Evolutionary conservation across 2,329 filamentous ascomycete species (phyloP), one percentile per base, ranked within the genome.

Genomic region (Sclerotinia trifoliorum): DNA sequence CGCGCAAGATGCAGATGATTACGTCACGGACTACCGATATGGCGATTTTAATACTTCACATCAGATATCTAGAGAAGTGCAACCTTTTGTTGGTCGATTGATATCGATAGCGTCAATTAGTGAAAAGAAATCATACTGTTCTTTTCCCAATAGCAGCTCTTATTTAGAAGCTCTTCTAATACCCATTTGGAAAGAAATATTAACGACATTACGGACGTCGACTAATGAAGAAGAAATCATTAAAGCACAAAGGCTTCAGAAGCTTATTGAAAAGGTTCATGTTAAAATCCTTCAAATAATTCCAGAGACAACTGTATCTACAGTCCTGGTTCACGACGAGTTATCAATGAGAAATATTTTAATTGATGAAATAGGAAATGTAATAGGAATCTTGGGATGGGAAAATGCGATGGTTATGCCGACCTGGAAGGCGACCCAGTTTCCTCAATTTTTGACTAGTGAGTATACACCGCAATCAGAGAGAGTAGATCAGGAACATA

Each of bases 301-400:
- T 24, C 44, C 58, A 3, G 44, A 49, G 49, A 24, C 26, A 49
- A 61, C 19, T 2, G 24, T 49, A 17, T 61, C 58, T 1, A 49
- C 58, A 10, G 26, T 48, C 19, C 58, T 61, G 24, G 7, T 48
- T 3, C 58, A 48, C 15, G 42, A 61, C 42, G 58, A 61, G 6
- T 35, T 48, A n/a, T 61, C 58, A n/a, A 48, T 61, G 26, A 48
- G 58, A 17, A 61, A 61, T n/a, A n/a, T 61, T 10, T 24, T 61
- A 13, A 61, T 61, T n/a, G 42, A 61, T 6, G 44, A 61, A 1
- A n/a, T 61, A 21, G 58, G 58, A 61, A 46, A 17, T 11, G 15
- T 61, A 46, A 35, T 26, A 4, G 42, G 58, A 7, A 35, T 61
- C 24, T n/a, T 61, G n/a, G 58, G 58, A 24, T 61, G 58, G 42